A percentile compares a stretch with the other conserved stretches of the same genome.
Conservation (phyloP, 1,284 basidiomycete species). For the Cryptococcus maquisensis region DNA sequence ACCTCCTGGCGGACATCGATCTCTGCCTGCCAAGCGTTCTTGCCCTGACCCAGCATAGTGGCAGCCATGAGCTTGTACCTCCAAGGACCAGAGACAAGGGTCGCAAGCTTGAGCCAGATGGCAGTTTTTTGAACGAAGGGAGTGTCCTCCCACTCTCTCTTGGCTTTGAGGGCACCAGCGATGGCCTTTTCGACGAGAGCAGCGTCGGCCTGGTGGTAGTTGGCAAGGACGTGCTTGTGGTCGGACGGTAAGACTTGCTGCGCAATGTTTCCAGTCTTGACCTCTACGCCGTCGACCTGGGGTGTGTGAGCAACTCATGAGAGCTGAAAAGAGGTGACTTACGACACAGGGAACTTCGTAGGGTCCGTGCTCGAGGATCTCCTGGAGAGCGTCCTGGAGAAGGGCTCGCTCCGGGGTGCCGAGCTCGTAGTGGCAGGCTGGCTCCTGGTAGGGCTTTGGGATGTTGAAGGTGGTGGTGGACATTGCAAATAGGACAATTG, state of each 20-base stretch:
- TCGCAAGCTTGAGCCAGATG: conserved; percentile 95
- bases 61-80: conserved; percentile 91
- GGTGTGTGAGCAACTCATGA: background rate
- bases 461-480: too few species aligned
- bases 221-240: conserved; percentile 74
- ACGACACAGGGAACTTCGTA: conserved; percentile 91
- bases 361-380: conserved; percentile 77
- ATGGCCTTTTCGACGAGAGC: conserved; percentile 75
- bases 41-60: conserved; percentile 97
- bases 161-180: conserved; percentile 79
- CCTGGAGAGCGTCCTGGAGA: conserved; percentile 67
- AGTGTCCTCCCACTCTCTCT: conserved; percentile 83
- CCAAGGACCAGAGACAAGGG: conserved; percentile 90
- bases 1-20: conserved; percentile 93
- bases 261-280: conserved; percentile 75
- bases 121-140: conserved; percentile 96
- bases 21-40: conserved; percentile 99
- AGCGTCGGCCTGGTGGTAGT: conserved; percentile 83
- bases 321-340: conserved; percentile 76
- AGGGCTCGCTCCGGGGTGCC: conserved; percentile 74
- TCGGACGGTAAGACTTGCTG: conserved; percentile 79
- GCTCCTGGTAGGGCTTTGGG: background rate
- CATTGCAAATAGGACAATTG: too few species aligned
- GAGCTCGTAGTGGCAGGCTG: conserved; percentile 59
- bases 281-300: conserved; percentile 49